These are phyloP conservation scores for Xylaria sp. DNA, from an alignment of 2,329 filamentous ascomycete genomes.

Conservation along the genomic window DNA sequence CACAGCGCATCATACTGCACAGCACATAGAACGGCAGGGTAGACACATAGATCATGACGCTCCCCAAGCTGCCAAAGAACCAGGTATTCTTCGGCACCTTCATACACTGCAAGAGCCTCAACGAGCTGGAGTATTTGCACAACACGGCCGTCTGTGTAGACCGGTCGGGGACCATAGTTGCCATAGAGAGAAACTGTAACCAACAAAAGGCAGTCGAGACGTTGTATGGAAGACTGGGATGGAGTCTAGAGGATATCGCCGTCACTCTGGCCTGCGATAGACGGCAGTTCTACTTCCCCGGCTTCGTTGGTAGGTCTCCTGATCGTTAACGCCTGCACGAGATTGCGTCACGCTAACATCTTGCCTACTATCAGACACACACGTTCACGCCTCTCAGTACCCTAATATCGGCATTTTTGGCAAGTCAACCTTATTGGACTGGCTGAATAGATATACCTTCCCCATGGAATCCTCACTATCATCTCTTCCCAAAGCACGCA, in stretches of 20 bases:
- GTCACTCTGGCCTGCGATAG: conserved; percentile 56
- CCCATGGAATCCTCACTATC: conserved; percentile 85
- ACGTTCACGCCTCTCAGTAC: conserved; percentile 95
- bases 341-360: conserved; percentile 39
- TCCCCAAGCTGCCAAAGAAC: conserved; percentile 46
- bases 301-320: conserved; percentile 73
- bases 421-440: conserved; percentile 90
- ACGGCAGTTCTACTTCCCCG: conserved; percentile 81
- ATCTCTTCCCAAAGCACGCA: conserved; percentile 69
- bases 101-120: conserved; percentile 62
- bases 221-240: conserved; percentile 58
- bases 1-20: not conserved
- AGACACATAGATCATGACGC: conserved; percentile 39
- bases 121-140: conserved; percentile 64
- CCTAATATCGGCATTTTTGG: conserved; percentile 95
- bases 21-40: not conserved
- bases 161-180: conserved; percentile 60
- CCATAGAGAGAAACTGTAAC: conserved; percentile 55
- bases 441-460: conserved; percentile 95
- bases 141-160: conserved; percentile 64
- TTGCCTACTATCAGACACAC: conserved; percentile 75
- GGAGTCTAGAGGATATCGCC: conserved; percentile 55
- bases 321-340: not conserved
- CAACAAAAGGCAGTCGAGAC: conserved; percentile 50
- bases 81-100: conserved; percentile 67